A percentile compares a stretch with the other conserved stretches of the same genome.
Evolutionary conservation across 805 yeast species (phyloP).

Genomic region (Wickerhamiella lipophila): DNA sequence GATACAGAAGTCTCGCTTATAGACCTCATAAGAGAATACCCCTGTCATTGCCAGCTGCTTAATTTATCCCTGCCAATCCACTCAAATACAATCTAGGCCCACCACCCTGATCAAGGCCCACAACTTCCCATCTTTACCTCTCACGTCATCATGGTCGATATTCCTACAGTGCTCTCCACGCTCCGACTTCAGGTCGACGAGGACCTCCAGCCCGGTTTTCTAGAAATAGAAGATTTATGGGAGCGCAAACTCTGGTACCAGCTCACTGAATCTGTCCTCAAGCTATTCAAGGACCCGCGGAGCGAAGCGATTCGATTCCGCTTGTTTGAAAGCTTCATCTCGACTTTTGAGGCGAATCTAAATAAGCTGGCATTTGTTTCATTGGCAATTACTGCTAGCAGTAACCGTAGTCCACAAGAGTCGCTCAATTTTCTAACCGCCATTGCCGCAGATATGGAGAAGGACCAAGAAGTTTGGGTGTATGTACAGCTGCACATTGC

Average conservation of each 20-base stretch:
- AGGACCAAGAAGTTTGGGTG: slow-evolving; percentile 33
- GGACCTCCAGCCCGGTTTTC: slow-evolving; percentile 48
- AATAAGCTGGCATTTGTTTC: slow-evolving; percentile 70
- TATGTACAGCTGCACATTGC: slow-evolving; percentile 63
- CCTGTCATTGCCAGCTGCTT: too few species aligned
- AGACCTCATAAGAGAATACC: too few species aligned
- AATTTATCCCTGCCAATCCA: too few species aligned
- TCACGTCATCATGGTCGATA: slow-evolving; percentile 24
- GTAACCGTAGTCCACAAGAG: slow-evolving; percentile 35
- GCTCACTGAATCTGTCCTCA: slow-evolving; percentile 53
- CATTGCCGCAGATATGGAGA: slow-evolving; percentile 36
- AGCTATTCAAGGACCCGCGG: slow-evolving; percentile 45
- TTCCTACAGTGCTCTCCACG: slow-evolving; percentile 41
- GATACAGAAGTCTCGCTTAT: too few species aligned
- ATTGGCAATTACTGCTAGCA: slow-evolving; percentile 48
- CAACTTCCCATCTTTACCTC: not conserved
- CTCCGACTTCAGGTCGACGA: slow-evolving; percentile 55
- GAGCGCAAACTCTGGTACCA: slow-evolving; percentile 94
- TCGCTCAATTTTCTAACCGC: slow-evolving; percentile 38
- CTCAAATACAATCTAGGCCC: too few species aligned
- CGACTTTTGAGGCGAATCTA: slow-evolving; percentile 52
- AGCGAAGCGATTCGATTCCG: slow-evolving; percentile 47
- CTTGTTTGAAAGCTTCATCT: slow-evolving; percentile 58
- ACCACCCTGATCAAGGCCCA: not conserved
- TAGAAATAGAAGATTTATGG: slow-evolving; percentile 67